Conservation (phyloP, 768 basidiomycete species). For the Kwoniella bestiolae region DNA sequence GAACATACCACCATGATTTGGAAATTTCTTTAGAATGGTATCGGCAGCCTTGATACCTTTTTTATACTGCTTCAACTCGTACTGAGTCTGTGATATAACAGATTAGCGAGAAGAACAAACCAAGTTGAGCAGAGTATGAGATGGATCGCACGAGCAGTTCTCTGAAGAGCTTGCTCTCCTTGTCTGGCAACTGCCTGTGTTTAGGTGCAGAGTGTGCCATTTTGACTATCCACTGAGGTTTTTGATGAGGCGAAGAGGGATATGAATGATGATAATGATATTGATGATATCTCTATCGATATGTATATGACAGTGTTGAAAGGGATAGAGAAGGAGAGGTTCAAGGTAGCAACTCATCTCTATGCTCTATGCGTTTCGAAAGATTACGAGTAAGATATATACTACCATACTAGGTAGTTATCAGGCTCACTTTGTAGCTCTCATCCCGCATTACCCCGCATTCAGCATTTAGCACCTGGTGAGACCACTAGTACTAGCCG, state of each 20-base stretch:
- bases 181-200: conserved; percentile 70
- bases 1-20: conserved; percentile 84
- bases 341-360: neutral
- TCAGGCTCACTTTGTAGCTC: conserved; percentile 3
- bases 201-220: conserved; percentile 42
- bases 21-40: conserved; percentile 90
- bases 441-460: conserved; percentile 13
- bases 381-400: neutral
- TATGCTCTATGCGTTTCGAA: neutral
- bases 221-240: neutral
- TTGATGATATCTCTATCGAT: no score
- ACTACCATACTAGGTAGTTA: neutral
- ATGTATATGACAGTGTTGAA: no score
- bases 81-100: conserved; percentile 61
- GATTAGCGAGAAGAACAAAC: neutral
- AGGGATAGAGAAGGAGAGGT: no score
- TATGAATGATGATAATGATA: neutral
- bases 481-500: no score
- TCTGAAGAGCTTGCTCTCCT: conserved; percentile 83
- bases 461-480: neutral
- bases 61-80: conserved; percentile 86
- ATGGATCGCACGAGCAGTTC: conserved; percentile 68
- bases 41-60: conserved; percentile 89
- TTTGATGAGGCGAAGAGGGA: neutral
- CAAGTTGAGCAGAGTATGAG: neutral